Evolutionary conservation across 129 eudicot species (phyloP), one percentile per base, ranked within the genome.

Genomic region (Rutidosis leptorrhynchoides): DNA sequence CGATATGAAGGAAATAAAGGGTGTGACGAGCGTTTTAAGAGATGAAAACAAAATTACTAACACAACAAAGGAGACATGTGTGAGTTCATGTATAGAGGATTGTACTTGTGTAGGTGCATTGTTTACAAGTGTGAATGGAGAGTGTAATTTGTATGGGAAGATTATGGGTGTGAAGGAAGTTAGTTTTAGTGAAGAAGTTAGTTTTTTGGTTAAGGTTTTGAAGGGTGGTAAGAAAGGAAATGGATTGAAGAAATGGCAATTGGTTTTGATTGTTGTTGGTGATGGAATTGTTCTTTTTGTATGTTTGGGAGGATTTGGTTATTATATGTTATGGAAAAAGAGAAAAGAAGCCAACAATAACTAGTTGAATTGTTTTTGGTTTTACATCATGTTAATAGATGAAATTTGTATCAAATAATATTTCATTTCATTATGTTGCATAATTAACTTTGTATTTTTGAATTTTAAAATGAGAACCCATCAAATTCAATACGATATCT

Each of bases 31-130:
- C 40, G 56, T 82, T 15, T 66, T 94, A 22, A 83, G 59, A 62
- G 82, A 73, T n/a, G 58, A n/a, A 4, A 45, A 42, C 19, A 16
- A 19, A 70, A 68, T 59, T 0, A 60, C 19, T 25, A 81, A 82
- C 51, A 62, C 77, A 16, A 83, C 79, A 48, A 79, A 71, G 59
- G 81, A 81, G 25, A 25, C 19, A 0, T 89, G 97, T 35, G 77
- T 46, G 8, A 55, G 71, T 29, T 63, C 25, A 58, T 94, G 97
- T 53, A 30, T 79, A 16, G 77, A 72, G 27, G 84, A 89, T 58
- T 94, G 99, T 42, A 51, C 70, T 11, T 94, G 99, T 76, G 74
- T 75, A 25, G 95, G 95, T 29, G 97, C 86, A 11, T 80, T 86
- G 68, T 84, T 86, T 61, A 62, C 58, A 23, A 60, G 58, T 22